Percentiles rank a stretch among this genome's conserved stretches.
phyloP scores from a whole-genome alignment of 106 monocot genomes.

The Ottelia alismoides region DNA sequence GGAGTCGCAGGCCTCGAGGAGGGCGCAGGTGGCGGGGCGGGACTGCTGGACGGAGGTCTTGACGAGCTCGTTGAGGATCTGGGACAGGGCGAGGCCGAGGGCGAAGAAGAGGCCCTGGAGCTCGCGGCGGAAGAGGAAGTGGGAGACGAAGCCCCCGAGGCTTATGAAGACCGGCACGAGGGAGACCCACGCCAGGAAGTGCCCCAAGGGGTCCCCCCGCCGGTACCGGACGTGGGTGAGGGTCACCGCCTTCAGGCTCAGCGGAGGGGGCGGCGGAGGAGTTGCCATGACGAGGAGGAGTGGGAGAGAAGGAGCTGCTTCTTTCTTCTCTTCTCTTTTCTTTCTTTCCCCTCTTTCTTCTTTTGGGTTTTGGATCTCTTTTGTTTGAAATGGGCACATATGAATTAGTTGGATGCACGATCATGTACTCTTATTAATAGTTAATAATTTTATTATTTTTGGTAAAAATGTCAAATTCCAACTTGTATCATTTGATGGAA shows the following conservation, averaged over 20 bases:
- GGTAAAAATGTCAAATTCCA: too few relatives aligned
- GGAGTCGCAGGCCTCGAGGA: slow-evolving; percentile 85
- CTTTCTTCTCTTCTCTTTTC: too few relatives aligned
- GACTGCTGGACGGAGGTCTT: slow-evolving; percentile 88
- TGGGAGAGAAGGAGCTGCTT: too few relatives aligned
- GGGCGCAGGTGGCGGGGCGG: slow-evolving; percentile 71
- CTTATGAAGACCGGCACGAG: slow-evolving; percentile 91
- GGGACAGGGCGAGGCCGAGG: slow-evolving; percentile 65
- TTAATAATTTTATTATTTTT: too few relatives aligned
- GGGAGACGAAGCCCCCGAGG: slow-evolving; percentile 88
- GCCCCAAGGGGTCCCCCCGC: slow-evolving; percentile 66
- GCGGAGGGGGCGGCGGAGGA: slow-evolving; percentile 10
- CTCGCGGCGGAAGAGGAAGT: slow-evolving; percentile 96
- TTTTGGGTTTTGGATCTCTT: too few relatives aligned
- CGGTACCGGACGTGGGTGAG: slow-evolving; percentile 89
- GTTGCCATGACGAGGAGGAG: slow-evolving; percentile 18
- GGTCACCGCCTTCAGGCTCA: slow-evolving; percentile 90
- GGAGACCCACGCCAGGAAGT: slow-evolving; percentile 93
- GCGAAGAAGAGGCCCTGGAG: slow-evolving; percentile 83
- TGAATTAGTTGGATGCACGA: too few relatives aligned
- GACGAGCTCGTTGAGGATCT: slow-evolving; percentile 87
- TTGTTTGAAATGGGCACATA: too few relatives aligned
- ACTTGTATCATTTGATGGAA: too few relatives aligned
- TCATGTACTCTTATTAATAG: too few relatives aligned
- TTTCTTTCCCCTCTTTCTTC: too few relatives aligned